phyloP scores from a whole-genome alignment of 2,329 filamentous ascomycete genomes.

The Xylariaceae sp. region DNA sequence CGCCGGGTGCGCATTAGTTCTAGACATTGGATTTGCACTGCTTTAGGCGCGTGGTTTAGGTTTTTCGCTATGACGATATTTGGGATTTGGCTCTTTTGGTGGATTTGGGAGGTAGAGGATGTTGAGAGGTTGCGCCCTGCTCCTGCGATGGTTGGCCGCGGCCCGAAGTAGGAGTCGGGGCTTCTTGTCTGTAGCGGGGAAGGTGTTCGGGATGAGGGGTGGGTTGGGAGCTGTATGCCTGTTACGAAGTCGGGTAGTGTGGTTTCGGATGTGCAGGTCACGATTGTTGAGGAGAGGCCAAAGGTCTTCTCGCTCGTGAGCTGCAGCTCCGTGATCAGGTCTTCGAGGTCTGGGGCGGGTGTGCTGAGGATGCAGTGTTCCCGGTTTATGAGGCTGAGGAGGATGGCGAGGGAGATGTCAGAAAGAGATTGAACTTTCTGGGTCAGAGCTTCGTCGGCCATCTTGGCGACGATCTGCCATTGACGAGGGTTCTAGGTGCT shows the following conservation, averaged over 20 bases:
- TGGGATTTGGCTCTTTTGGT: constrained; percentile 51
- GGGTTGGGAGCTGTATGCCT: constrained; percentile 56
- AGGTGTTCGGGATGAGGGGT: background rate
- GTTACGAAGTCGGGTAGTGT: constrained; percentile 79
- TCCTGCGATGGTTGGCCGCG: constrained; percentile 2
- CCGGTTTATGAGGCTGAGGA: constrained; percentile 76
- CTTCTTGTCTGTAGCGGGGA: background rate
- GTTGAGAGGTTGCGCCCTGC: background rate
- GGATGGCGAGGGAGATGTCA: constrained; percentile 81
- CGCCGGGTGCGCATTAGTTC: constrained; percentile 78
- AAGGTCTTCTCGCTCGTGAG: constrained; percentile 72
- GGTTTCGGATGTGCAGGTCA: constrained; percentile 71
- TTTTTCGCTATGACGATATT: constrained; percentile 82
- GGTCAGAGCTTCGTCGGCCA: constrained; percentile 62
- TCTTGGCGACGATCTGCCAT: constrained; percentile 30
- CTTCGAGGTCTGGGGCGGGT: constrained; percentile 57
- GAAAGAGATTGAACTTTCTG: constrained; percentile 73
- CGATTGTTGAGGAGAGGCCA: constrained; percentile 63
- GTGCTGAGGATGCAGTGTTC: constrained; percentile 90
- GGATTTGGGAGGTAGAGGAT: background rate
- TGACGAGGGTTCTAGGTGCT: background rate
- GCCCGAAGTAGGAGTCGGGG: background rate
- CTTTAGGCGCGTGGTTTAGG: constrained; percentile 68
- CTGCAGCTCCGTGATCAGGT: constrained; percentile 70
- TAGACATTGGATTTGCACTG: constrained; percentile 77